Percentiles rank a stretch among this genome's conserved stretches.
Conservation (phyloP, 257 asterid genomes). For the Solanum clarkiae region DNA sequence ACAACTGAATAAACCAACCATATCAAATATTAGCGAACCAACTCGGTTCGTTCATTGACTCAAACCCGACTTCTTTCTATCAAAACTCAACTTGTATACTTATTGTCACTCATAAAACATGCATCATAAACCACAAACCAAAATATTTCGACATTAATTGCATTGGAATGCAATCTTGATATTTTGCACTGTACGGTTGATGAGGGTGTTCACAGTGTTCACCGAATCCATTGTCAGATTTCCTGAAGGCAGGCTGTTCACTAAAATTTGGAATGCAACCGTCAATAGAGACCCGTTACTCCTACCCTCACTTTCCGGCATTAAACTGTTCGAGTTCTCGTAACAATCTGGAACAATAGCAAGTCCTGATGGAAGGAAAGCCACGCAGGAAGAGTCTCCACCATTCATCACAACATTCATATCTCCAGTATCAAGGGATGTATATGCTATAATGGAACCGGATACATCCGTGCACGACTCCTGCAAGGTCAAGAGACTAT, state of each 20-base stretch:
- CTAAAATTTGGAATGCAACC: slow-evolving; percentile 57
- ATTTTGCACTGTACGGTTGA: slow-evolving; percentile 45
- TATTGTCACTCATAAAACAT: neutral
- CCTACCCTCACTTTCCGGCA: neutral
- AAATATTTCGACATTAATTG: slow-evolving; percentile 4
- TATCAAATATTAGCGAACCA: neutral
- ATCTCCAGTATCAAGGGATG: slow-evolving; percentile 37
- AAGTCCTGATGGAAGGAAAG: slow-evolving; percentile 70
- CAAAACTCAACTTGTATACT: neutral
- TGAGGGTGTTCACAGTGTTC: slow-evolving; percentile 46
- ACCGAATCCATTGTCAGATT: slow-evolving; percentile 57
- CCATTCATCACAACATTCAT: slow-evolving; percentile 51
- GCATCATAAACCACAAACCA: neutral
- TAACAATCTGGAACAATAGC: slow-evolving; percentile 50
- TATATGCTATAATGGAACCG: slow-evolving; percentile 57
- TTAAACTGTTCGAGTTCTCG: slow-evolving; percentile 10
- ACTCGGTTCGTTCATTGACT: slow-evolving; percentile 87
- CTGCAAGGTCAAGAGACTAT: slow-evolving; percentile 50
- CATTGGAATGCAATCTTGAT: slow-evolving; percentile 39
- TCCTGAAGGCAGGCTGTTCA: slow-evolving; percentile 34
- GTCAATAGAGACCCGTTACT: slow-evolving; percentile 54
- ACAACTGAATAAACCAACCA: neutral
- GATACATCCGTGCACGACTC: slow-evolving; percentile 44
- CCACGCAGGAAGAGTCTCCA: slow-evolving; percentile 49
- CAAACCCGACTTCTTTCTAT: slow-evolving; percentile 8